Base-by-base conservation (phyloP, 2,329 filamentous ascomycete genomes). In the Epichloe gansuensis region DNA sequence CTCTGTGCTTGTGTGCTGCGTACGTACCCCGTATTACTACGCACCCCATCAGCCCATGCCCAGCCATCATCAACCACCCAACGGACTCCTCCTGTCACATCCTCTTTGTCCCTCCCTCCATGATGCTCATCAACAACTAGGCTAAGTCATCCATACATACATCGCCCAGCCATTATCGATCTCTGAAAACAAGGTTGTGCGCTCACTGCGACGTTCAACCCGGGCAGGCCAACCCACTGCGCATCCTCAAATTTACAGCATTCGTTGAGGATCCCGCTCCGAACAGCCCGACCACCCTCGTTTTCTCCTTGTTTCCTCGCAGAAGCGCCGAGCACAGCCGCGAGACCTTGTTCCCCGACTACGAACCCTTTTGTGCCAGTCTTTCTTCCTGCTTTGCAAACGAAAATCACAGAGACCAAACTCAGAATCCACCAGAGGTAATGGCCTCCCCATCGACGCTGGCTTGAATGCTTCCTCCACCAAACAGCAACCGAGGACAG, bases 391-490 rank as follows among this genome's bases (percentile, higher is more conserved):
- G 31, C 17, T 25, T 23, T n/a, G 5, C 17, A 40, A 5, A 17
- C 6, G 7, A 39, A 47, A 2, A 17, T 11, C 11, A 36, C 17
- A 38, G 2, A 23, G 27, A 31, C 27, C 27, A 31, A 31, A 31
- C 8, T 31, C 11, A 36, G 31, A 17, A 39, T 17, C 2, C 41
- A 12, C 44, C 3, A 15, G 43, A 35, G 36, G 43, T 21, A 34
- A 51, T 51, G 49, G 49, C 49, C 34, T 38, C 31, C 36, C 23
- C 17, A 46, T 41, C 42, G 35, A 23, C 36, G 40, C 39, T 45
- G 40, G 36, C 36, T 41, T 53, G 52, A 47, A 45, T 53, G 51
- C 47, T 49, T 49, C 21, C 46, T 38, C 35, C 11, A 27, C 27
- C 4, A 40, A 52, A 17, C 7, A 25, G 5, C 12, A 15, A 38